phyloP scores from a whole-genome alignment of 225 moss, liverwort and hornwort genomes.

The Straminergon stramineum region DNA sequence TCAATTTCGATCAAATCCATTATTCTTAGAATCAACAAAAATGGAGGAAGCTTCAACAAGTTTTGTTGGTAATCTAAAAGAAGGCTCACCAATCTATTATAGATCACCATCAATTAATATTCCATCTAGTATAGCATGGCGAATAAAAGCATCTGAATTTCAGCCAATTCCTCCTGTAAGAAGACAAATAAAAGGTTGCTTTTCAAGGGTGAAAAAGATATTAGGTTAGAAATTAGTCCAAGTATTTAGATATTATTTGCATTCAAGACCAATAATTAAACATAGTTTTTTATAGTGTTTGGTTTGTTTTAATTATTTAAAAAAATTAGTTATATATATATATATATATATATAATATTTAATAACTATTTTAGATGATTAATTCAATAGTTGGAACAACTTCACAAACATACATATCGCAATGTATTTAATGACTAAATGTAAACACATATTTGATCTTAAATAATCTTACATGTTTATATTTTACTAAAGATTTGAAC shows the following conservation, averaged over 20 bases:
- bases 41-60: neutral
- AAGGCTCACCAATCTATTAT: neutral
- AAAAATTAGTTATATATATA: too few relatives aligned
- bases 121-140: neutral
- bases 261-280: neutral
- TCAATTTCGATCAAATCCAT: constrained; percentile 2
- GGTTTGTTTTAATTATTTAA: neutral
- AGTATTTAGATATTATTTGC: neutral
- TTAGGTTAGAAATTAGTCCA: neutral
- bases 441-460: neutral
- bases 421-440: neutral
- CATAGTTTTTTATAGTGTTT: neutral
- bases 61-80: neutral
- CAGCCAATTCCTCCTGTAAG: neutral
- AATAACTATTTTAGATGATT: neutral
- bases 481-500: too few relatives aligned
- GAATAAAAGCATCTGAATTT: constrained; percentile 6
- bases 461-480: neutral
- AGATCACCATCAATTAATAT: neutral
- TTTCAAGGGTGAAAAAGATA: neutral
- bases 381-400: neutral
- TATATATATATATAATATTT: neutral
- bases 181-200: neutral
- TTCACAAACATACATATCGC: neutral
- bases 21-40: neutral